Base-by-base conservation (phyloP, 2,329 filamentous ascomycete species). In the Tolypocladium amazonense region DNA sequence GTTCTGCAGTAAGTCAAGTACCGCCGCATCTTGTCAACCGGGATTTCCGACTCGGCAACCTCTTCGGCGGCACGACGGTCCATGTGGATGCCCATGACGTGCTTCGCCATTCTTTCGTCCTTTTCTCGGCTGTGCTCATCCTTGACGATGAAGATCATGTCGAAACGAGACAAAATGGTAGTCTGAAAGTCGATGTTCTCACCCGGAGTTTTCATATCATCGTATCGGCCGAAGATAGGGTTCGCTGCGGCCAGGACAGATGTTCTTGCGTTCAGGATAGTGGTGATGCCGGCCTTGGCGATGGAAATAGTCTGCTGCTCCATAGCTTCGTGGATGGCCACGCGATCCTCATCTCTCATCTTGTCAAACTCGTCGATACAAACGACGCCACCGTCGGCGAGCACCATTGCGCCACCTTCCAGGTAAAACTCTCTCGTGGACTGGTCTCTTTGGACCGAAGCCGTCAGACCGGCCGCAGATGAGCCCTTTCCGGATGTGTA, bases 301-400 rank as follows among this genome's bases (percentile, higher is more conserved):
- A 99, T 97, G 14, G 94, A 97, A 62, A 99, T 99, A 0, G 94
- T 99, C 75, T 99, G 94, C 77, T 99, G 94, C 73, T 99, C 94
- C 94, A 99, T 99, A 61, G 94, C 94, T 82, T 99, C 94, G 80
- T 99, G 94, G 65, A 99, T 99, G 2, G 94, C 94, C 8, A 97
- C 94, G 67, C 94, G 85, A 68, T 99, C 94, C 73, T 99, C 94
- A 71, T 99, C 94, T 63, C 94, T 84, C 94, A 99, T 99, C 80
- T 99, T 99, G 78, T 99, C 94, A 71, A 99, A 99, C 76, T 99
- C 94, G 71, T 99, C 94, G 67, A 99, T 99, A 74, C 94, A 97
- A 12, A 97, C 94, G 1, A 97, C 93, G 67, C 94, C 94, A 2
- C 92, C 92, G 66, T 99, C 94, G 4, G 94, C 94, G 23, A 99